Conservation (phyloP, 345 rosid genomes). For the Excoecaria agallocha region DNA sequence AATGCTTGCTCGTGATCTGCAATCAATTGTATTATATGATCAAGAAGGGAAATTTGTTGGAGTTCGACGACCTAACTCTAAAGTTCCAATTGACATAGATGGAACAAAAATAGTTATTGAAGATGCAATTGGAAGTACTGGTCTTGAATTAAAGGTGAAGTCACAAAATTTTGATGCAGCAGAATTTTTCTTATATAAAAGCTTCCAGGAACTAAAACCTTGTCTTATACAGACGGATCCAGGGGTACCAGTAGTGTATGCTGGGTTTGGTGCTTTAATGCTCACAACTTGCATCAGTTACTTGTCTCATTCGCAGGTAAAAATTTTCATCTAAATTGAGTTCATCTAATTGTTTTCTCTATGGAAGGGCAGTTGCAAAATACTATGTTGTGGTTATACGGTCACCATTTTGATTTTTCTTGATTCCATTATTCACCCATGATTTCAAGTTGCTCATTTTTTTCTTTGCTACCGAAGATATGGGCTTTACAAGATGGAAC, state of each 20-base stretch:
- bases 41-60: constrained; percentile 85
- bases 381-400: too few relatives aligned
- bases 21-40: constrained; percentile 76
- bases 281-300: constrained; percentile 87
- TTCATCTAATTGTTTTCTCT: background rate
- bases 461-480: constrained; percentile 42
- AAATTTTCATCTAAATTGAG: background rate
- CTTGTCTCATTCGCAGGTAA: constrained; percentile 88
- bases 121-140: constrained; percentile 95
- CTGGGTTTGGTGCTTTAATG: constrained; percentile 92
- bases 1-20: constrained; percentile 97
- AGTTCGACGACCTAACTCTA: constrained; percentile 82
- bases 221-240: constrained; percentile 68
- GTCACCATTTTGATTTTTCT: background rate
- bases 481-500: constrained; percentile 98
- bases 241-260: constrained; percentile 84
- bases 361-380: background rate
- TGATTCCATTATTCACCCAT: background rate
- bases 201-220: constrained; percentile 14
- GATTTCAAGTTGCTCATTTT: background rate
- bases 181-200: background rate
- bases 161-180: background rate
- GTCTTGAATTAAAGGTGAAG: constrained; percentile 80
- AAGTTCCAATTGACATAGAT: constrained; percentile 79
- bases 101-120: constrained; percentile 67